A percentile compares a stretch with the other conserved stretches of the same genome.
Evolutionary conservation across 2,329 filamentous ascomycete species (phyloP).

Genomic region (Nemania sp.): DNA sequence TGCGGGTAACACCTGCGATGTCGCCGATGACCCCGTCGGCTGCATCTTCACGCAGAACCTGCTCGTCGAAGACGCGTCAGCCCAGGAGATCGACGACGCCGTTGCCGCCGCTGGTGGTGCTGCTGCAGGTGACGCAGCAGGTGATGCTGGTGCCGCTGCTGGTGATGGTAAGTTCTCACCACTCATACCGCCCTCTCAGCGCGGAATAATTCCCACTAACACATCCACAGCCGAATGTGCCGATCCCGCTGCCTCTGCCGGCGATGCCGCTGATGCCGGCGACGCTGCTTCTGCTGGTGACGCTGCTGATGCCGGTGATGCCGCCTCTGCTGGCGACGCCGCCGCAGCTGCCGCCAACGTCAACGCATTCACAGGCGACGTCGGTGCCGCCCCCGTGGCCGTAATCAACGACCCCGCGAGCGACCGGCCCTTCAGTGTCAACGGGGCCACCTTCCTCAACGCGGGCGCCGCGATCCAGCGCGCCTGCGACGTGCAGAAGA

Average conservation of each 20-base stretch:
- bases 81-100: conserved; percentile 66
- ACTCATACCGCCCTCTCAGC: not conserved
- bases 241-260: conserved; percentile 13
- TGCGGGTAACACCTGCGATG: conserved; percentile 67
- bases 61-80: conserved; percentile 65
- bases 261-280: not conserved
- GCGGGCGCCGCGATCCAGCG: conserved; percentile 59
- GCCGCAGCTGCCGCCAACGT: conserved; percentile 53
- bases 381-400: conserved; percentile 56
- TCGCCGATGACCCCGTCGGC: conserved; percentile 60
- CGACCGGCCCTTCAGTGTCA: conserved; percentile 63
- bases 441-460: conserved; percentile 66
- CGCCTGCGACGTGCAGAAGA: conserved; percentile 64
- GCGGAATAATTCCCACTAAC: not conserved
- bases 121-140: not conserved
- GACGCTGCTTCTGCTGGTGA: conserved; percentile 11
- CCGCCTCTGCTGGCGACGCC: conserved; percentile 21
- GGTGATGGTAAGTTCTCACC: conserved; percentile 23
- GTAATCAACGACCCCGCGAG: conserved; percentile 54
- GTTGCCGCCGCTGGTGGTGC: conserved; percentile 53
- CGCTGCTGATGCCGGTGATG: conserved; percentile 20
- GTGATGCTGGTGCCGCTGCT: conserved; percentile 15
- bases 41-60: conserved; percentile 69
- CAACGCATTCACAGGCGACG: conserved; percentile 60
- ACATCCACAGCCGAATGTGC: not conserved